Base-by-base conservation (phyloP, 345 rosid genomes). In the Trapa incisa region DNA sequence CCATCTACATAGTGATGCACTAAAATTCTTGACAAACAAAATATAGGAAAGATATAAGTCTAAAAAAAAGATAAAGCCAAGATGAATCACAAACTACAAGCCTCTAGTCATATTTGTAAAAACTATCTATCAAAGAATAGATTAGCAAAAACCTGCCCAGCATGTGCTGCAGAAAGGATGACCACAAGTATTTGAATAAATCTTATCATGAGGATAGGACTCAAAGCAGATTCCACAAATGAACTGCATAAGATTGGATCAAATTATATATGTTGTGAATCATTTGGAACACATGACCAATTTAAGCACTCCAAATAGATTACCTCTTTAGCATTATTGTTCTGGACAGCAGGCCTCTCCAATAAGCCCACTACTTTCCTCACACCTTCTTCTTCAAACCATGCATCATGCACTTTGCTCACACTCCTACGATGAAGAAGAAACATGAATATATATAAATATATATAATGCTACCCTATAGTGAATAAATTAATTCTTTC, bases 221-320 rank as follows among this genome's bases (percentile, higher is more conserved):
- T 95, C 97, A 47, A 91, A 95, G 74, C 99, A 95, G 54, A 95
- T 89, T 62, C 96, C 96, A 76, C 99, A 95, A 61, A 86, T 80
- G 65, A 84, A 61, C 99, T 95, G 83, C 70, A 65, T 48, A 74
- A 3, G 13, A 72, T 45, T 75, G 32, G 52, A 39, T 53, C 61
- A 42, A 45, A 65, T 57, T 62, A 8, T 47, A 54, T 54, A 39
- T 8, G 61, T 13, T 70, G 3, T 42, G 54, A 36, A 39, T n/a
- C 15, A 68, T 13, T 60, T 52, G n/a, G 33, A 38, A 37, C 42
- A 16, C 33, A 37, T 7, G n/a, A 42, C 13, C 48, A 45, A 45
- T 45, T 45, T 22, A 57, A 58, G 15, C 14, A n/a, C 56, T 64
- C 32, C 43, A 56, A 61, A 65, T 14, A 17, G 68, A 85, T 62